Conservation (phyloP, 2,329 filamentous ascomycete species). For the Dactylellina haptotyla region DNA sequence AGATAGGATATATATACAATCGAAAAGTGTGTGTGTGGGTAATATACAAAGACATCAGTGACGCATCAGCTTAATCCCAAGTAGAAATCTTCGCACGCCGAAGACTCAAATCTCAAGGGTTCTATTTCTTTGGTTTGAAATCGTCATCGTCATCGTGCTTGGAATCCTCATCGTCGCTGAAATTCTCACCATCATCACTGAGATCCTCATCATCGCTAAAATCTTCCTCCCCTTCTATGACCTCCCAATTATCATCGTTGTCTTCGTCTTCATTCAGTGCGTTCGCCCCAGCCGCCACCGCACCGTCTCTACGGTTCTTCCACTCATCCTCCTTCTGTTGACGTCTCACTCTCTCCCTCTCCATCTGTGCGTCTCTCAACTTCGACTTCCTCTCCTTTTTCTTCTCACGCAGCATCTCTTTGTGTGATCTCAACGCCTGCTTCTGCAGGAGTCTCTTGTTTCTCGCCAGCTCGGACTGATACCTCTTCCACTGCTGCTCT, state of each 20-base stretch:
- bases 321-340: constrained; percentile 26
- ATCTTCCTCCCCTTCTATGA: background rate
- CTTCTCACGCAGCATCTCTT: constrained; percentile 20
- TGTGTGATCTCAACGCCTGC: constrained; percentile 30
- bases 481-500: constrained; percentile 51
- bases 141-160: constrained; percentile 61
- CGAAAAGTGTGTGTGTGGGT: too few species aligned
- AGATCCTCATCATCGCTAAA: background rate
- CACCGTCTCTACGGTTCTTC: constrained; percentile 32
- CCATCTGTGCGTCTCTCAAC: constrained; percentile 34
- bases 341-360: constrained; percentile 26
- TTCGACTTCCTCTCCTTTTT: constrained; percentile 39
- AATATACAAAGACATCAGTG: constrained; percentile 3
- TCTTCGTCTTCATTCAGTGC: background rate
- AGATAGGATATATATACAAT: too few species aligned
- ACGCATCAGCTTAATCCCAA: too few species aligned
- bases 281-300: constrained; percentile 8
- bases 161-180: constrained; percentile 55
- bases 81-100: too few species aligned
- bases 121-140: background rate
- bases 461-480: constrained; percentile 42
- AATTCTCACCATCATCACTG: background rate
- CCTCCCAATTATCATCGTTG: background rate
- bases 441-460: constrained; percentile 44
- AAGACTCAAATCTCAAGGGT: too few species aligned